Base-by-base conservation (phyloP, 176 grass and related monocot genomes). In the Alopecurus myosuroides region DNA sequence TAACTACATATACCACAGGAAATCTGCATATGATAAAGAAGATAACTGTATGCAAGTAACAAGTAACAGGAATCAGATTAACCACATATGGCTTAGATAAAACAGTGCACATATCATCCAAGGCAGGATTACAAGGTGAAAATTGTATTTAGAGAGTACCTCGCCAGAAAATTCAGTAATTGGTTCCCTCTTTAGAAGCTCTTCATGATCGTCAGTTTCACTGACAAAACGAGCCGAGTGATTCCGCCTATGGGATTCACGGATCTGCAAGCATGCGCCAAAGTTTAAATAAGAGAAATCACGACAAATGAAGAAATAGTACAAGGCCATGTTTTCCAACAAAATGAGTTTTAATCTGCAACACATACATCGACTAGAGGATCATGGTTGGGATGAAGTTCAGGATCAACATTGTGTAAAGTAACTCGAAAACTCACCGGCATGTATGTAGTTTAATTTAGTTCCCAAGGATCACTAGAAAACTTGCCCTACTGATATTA, bases 101-200 rank as follows among this genome's bases (percentile, higher is more conserved):
- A 61, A 37, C 34, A 53, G 30, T 57, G 25, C 67, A 69, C 31
- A 80, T 9, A 45, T 78, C 13, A 75, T 35, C 60, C 26, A 29
- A 20, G 8, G 31, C 61, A 77, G 12, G 35, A 39, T 30, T 85
- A 84, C 35, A 46, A 77, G 11, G 11, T 7, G 26, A 73, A 80
- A 48, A n/a, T 14, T 49, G 48, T 34, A 56, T 14, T 72, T 64
- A 61, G 61, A 44, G 12, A 84, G 70, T 94, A 96, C 97, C 93
- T 99, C 93, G 84, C 93, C 93, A 39, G 88, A 91, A 82, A 99
- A 99, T 76, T 94, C 91, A 95, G 96, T 96, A 82, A 52, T 62
- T 0, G 86, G 93, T 73, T 96, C 97, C 86, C 94, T 91, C 94
- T 99, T 96, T 14, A 99, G 86, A 67, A 99, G 64, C 62, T 96